Base-by-base conservation (phyloP, 345 rosid species). In the Hirschfeldia incana region DNA sequence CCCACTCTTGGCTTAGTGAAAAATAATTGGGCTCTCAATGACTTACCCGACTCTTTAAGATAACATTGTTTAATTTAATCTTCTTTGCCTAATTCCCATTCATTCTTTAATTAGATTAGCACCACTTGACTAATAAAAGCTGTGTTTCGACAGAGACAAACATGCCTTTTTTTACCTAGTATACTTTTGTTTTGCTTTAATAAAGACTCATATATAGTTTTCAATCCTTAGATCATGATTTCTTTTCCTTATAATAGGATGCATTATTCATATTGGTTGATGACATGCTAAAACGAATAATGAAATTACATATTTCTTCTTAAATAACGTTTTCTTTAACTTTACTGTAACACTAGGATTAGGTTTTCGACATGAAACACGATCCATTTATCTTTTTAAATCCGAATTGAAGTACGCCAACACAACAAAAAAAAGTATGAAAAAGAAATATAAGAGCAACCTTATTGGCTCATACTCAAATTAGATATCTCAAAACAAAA, bases 1-100 rank as follows among this genome's bases (percentile, higher is more conserved):
- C 29, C 1, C 49, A 7, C 65, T 59, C 62, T 58, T 21, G 1
- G 42, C 64, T 49, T 67, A 67, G 70, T 67, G 78, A 73, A 74
- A 67, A 73, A 67, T 79, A 59, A 79, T 79, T 79, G 82, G 66
- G 29, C 2, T 69, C 69, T 73, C 69, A 55, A 4, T 80, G 67
- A 46, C 75, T 75, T 68, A 74, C 70, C 78, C 74, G 68, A 44
- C 82, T 49, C 57, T 30, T 0, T 17, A 42, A 65, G 37, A 30
- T 17, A 49, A 74, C 5, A 37, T 64, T 33, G n/a, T 44, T 65
- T 3, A 46, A 59, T 33, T 37, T 29, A 17, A 27, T 60, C 9
- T 30, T 11, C 16, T 72, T 79, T 73, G 55, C 55, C 32, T 74
- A 3, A 33, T 67, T 9, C 9, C 57, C 42, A 65, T 62, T 12